Conservation (phyloP, 2,329 filamentous ascomycete species). For the Colletotrichum incanum region DNA sequence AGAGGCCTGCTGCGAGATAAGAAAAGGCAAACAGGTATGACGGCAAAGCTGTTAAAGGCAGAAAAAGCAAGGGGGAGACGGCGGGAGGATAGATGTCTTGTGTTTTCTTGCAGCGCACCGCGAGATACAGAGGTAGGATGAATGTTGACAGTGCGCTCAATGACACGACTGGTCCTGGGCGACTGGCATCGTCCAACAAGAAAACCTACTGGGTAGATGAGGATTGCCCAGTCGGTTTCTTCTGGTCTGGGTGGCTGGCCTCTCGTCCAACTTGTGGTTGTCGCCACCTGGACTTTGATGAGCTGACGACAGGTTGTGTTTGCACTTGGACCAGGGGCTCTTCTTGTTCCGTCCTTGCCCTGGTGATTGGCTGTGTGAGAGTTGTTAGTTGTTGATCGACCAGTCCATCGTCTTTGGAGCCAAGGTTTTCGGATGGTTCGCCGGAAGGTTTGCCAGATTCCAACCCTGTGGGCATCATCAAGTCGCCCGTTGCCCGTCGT, state of each 20-base stretch:
- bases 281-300: constrained; percentile 22
- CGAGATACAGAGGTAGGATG: background rate
- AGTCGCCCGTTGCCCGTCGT: constrained; percentile 12
- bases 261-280: constrained; percentile 12
- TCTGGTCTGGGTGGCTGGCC: too few relatives aligned
- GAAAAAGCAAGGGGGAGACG: constrained; percentile 11
- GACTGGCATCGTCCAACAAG: constrained; percentile 18
- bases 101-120: background rate
- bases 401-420: constrained; percentile 12
- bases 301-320: background rate
- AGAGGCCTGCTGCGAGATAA: constrained; percentile 13
- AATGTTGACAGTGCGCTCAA: constrained; percentile 21
- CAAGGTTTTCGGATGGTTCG: constrained; percentile 36
- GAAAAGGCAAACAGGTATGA: constrained; percentile 23
- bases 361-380: background rate
- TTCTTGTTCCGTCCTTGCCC: constrained; percentile 2
- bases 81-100: background rate
- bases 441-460: constrained; percentile 24
- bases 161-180: background rate
- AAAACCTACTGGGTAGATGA: background rate
- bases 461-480: constrained; percentile 4
- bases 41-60: constrained; percentile 24
- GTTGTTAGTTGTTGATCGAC: constrained; percentile 7
- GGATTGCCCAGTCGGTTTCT: too few relatives aligned
- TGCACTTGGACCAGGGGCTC: constrained; percentile 32